Conservation (phyloP, 2,329 filamentous ascomycete species). For the Teratosphaeria epicoccoides region DNA sequence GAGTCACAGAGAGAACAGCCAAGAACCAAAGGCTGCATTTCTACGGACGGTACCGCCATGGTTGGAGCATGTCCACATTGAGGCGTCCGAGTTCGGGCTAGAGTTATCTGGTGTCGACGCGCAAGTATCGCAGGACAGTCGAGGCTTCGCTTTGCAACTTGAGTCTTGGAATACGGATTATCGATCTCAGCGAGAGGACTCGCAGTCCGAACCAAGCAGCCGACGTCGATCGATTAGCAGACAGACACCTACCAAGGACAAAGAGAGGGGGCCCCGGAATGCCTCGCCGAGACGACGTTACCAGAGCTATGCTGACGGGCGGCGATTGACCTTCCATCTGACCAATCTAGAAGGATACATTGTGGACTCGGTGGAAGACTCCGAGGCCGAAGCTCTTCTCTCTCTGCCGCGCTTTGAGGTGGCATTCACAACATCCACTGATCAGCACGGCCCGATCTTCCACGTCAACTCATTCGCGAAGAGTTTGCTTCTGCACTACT, state of each 20-base stretch:
- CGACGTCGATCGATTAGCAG: conserved; percentile 65
- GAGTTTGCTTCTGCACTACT: conserved; percentile 76
- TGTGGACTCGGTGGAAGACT: conserved; percentile 73
- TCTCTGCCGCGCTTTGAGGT: conserved; percentile 80
- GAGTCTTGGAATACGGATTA: conserved; percentile 86
- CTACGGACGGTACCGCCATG: conserved; percentile 70
- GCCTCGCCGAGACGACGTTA: conserved; percentile 42
- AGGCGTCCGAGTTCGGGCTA: conserved; percentile 79
- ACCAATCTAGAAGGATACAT: conserved; percentile 82
- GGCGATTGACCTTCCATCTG: conserved; percentile 68
- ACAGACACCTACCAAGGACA: conserved; percentile 41
- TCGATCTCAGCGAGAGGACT: conserved; percentile 59
- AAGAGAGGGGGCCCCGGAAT: conserved; percentile 2
- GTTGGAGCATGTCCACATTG: conserved; percentile 73
- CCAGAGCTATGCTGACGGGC: conserved; percentile 54
- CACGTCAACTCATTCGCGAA: conserved; percentile 75
- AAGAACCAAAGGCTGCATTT: conserved; percentile 48
- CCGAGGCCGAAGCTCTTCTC: conserved; percentile 77
- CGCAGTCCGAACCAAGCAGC: conserved; percentile 35
- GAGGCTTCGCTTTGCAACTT: conserved; percentile 75
- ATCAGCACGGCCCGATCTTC: conserved; percentile 76
- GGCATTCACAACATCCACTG: conserved; percentile 72
- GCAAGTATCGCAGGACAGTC: conserved; percentile 67
- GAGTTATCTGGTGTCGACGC: conserved; percentile 84
- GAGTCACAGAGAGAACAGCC: conserved; percentile 26